Conservation (phyloP, 305 asterid genomes). For the Salvia sclarea region DNA sequence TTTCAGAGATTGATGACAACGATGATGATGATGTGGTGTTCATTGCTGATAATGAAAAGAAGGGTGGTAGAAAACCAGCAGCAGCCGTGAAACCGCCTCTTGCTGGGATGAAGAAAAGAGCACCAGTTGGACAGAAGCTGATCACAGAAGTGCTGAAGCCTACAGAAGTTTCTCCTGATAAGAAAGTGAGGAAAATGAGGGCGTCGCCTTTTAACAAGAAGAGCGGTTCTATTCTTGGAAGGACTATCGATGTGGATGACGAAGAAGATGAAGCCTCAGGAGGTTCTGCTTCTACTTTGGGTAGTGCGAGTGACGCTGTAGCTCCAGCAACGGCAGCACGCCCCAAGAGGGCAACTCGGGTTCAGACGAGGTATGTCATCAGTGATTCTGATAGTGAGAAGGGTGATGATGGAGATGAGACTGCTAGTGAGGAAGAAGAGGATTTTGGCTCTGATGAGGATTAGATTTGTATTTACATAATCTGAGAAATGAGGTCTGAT, state of each 20-base stretch:
- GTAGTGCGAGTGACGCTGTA: slow-evolving; percentile 41
- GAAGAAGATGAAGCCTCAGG: slow-evolving; percentile 41
- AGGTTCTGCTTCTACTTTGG: slow-evolving; percentile 45
- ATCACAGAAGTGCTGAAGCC: slow-evolving; percentile 71
- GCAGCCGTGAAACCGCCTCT: slow-evolving; percentile 56
- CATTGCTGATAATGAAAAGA: slow-evolving; percentile 54
- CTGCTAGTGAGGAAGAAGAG: slow-evolving; percentile 36
- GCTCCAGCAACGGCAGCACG: slow-evolving; percentile 52
- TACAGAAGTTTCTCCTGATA: slow-evolving; percentile 68
- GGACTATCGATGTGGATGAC: slow-evolving; percentile 35
- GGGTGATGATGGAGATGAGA: slow-evolving; percentile 32
- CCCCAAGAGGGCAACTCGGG: slow-evolving; percentile 55
- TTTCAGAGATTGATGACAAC: slow-evolving; percentile 50
- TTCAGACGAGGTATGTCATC: slow-evolving; percentile 48
- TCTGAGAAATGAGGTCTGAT: not conserved
- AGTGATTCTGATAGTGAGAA: slow-evolving; percentile 64
- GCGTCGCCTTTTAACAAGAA: slow-evolving; percentile 92
- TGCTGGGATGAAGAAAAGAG: slow-evolving; percentile 61
- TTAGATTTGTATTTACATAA: slow-evolving; percentile 7
- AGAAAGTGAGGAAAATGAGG: slow-evolving; percentile 84
- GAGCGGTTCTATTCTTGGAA: slow-evolving; percentile 73
- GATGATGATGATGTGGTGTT: slow-evolving; percentile 42
- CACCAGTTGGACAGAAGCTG: slow-evolving; percentile 67
- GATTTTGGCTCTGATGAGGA: slow-evolving; percentile 55
- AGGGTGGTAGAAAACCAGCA: slow-evolving; percentile 60